Percentiles rank a stretch among this genome's conserved stretches.
These are phyloP conservation scores for Ceratocystis diversiconidia DNA, from an alignment of 2,329 filamentous ascomycete genomes.

Conservation along the genomic window DNA sequence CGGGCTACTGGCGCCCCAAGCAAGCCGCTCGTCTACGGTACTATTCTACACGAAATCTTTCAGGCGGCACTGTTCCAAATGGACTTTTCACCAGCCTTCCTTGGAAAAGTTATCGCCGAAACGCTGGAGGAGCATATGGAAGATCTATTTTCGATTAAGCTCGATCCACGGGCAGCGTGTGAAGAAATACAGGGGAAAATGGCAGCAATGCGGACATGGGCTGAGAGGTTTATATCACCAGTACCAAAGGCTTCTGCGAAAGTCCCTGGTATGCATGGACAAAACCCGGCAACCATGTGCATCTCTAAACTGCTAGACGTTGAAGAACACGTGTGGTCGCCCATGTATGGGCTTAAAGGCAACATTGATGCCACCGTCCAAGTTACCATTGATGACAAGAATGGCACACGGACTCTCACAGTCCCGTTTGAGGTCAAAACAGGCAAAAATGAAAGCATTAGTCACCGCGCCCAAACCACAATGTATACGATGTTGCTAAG, in stretches of 20 bases:
- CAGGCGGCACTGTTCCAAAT: conserved; percentile 79
- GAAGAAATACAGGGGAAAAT: conserved; percentile 76
- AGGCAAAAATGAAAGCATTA: conserved; percentile 65
- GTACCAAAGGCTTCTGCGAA: conserved; percentile 55
- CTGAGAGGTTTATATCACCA: conserved; percentile 60
- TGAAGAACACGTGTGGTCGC: conserved; percentile 96
- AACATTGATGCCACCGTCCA: conserved; percentile 97
- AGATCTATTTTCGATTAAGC: conserved; percentile 75
- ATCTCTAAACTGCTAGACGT: conserved; percentile 91
- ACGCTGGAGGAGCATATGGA: conserved; percentile 70
- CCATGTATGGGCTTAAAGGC: conserved; percentile 91
- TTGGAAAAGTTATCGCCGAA: conserved; percentile 51
- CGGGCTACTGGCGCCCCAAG: conserved; percentile 76
- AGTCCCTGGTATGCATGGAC: conserved; percentile 59
- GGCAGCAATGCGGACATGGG: conserved; percentile 70
- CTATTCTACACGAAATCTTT: conserved; percentile 87
- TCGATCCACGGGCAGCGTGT: conserved; percentile 56
- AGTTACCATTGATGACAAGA: conserved; percentile 60
- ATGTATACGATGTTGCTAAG: conserved; percentile 86
- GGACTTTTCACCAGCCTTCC: conserved; percentile 57
- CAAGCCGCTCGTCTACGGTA: conserved; percentile 76
- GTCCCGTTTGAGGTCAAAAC: conserved; percentile 95
- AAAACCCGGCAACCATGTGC: conserved; percentile 62
- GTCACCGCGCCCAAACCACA: conserved; percentile 84
- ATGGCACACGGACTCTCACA: conserved; percentile 54